phyloP scores from a whole-genome alignment of 192 early-diverging fungal genomes.

The Podila epicladia region DNA sequence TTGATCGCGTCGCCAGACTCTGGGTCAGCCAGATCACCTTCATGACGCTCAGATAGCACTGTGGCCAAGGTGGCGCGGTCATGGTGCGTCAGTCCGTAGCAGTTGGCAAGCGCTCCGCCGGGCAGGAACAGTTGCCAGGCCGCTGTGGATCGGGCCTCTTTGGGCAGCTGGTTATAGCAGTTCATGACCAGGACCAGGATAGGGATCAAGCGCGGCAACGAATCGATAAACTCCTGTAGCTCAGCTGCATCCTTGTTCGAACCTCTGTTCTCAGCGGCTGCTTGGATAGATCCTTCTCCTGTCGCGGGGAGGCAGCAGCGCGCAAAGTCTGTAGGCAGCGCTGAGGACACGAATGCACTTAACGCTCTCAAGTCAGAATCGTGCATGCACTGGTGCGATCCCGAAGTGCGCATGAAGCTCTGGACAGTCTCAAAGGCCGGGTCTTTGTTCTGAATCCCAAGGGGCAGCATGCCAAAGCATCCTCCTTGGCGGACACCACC shows the following conservation, averaged over 20 bases:
- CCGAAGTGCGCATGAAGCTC: constrained; percentile 35
- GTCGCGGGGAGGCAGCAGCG: constrained; percentile 30
- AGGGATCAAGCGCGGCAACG: constrained; percentile 56
- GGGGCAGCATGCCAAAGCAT: constrained; percentile 54
- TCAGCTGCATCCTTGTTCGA: constrained; percentile 32
- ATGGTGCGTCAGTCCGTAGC: constrained; percentile 59
- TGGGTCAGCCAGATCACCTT: constrained; percentile 59
- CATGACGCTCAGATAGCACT: constrained; percentile 58
- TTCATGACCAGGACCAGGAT: constrained; percentile 57
- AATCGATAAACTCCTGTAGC: constrained; percentile 38
- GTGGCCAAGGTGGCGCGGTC: constrained; percentile 62
- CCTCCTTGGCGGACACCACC: constrained; percentile 68
- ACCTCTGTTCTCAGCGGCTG: neutral
- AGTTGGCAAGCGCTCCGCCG: constrained; percentile 59
- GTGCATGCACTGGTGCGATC: constrained; percentile 38
- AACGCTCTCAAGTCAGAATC: constrained; percentile 27
- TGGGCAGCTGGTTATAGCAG: constrained; percentile 56
- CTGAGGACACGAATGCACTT: constrained; percentile 28
- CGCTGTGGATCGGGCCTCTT: constrained; percentile 62
- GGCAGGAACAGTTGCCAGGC: constrained; percentile 61
- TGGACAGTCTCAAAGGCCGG: constrained; percentile 56
- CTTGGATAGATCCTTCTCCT: neutral
- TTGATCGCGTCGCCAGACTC: constrained; percentile 48
- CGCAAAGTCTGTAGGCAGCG: constrained; percentile 30
- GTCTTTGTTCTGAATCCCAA: constrained; percentile 54